Evolutionary conservation across 768 basidiomycete genomes (phyloP).

Genomic region (Pholiota molesta): DNA sequence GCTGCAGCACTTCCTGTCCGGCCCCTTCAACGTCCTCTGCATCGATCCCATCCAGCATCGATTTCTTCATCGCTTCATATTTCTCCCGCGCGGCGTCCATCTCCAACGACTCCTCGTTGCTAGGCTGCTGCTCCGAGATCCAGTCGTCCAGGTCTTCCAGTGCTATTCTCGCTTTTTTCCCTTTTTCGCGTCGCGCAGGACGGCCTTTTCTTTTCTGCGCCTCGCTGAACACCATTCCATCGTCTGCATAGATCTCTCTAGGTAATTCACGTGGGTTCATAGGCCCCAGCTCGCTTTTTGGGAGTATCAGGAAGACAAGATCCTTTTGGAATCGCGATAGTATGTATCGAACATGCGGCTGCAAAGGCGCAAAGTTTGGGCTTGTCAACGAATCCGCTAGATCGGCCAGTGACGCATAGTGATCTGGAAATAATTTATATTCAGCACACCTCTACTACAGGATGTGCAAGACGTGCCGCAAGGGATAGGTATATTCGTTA

Average conservation of each 20-base stretch:
- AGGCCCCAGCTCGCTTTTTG: constrained; percentile 48
- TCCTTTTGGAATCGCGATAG: constrained; percentile 50
- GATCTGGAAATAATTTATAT: constrained; percentile 47
- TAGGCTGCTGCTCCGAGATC: constrained; percentile 37
- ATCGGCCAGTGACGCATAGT: constrained; percentile 47
- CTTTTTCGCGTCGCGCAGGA: constrained; percentile 62
- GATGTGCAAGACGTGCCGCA: constrained; percentile 44
- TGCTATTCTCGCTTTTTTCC: constrained; percentile 53
- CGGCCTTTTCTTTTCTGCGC: constrained; percentile 61
- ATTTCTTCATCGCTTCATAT: constrained; percentile 48
- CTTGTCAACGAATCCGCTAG: constrained; percentile 51
- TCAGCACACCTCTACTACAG: constrained; percentile 5
- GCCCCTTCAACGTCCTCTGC: constrained; percentile 47
- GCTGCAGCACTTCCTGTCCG: constrained; percentile 49
- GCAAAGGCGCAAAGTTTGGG: constrained; percentile 45
- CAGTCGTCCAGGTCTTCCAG: constrained; percentile 52
- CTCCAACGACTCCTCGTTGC: constrained; percentile 3
- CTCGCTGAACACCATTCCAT: constrained; percentile 31
- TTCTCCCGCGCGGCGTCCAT: constrained; percentile 20
- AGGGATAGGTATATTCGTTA: constrained; percentile 63
- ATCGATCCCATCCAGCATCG: constrained; percentile 33
- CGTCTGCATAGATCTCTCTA: constrained; percentile 61
- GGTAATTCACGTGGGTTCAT: constrained; percentile 70
- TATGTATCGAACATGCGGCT: constrained; percentile 53
- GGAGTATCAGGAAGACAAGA: constrained; percentile 62